These are phyloP conservation scores for Tulasnella sp. DNA, from an alignment of 768 basidiomycete species.

Conservation along the genomic window DNA sequence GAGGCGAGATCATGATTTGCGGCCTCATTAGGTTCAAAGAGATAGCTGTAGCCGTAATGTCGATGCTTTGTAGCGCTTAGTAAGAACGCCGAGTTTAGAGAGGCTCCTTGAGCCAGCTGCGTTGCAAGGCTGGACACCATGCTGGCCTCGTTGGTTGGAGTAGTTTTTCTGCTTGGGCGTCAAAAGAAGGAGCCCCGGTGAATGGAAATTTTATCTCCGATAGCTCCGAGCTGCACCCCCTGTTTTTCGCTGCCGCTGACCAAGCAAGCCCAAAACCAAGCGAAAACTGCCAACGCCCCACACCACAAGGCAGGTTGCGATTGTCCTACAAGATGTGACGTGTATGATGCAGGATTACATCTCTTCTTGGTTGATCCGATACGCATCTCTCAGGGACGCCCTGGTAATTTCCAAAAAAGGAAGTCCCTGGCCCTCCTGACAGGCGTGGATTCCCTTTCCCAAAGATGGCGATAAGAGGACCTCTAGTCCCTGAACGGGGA, in stretches of 20 bases:
- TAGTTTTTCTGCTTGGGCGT: background rate
- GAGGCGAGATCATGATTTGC: conserved; percentile 86
- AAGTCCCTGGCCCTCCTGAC: too few species aligned
- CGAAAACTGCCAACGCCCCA: too few species aligned
- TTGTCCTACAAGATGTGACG: too few species aligned
- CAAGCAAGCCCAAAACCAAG: too few species aligned
- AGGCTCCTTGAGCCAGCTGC: conserved; percentile 78
- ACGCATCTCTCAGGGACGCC: too few species aligned
- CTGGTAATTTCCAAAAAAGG: too few species aligned
- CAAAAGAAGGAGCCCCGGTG: background rate
- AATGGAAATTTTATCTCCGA: conserved; percentile 19
- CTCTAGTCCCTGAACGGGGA: too few species aligned
- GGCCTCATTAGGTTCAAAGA: conserved; percentile 82
- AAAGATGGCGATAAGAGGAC: too few species aligned
- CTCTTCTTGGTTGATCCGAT: too few species aligned
- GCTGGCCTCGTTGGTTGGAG: background rate
- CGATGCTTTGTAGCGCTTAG: conserved; percentile 58
- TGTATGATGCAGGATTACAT: too few species aligned
- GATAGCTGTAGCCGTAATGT: conserved; percentile 70
- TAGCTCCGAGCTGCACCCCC: background rate
- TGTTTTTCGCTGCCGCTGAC: background rate
- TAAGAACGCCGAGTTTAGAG: conserved; percentile 75
- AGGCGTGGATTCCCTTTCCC: too few species aligned
- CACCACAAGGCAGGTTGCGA: too few species aligned
- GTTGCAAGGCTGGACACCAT: conserved; percentile 67